These are phyloP conservation scores for Desmodesmus armatus DNA, from an alignment of 139 green algal genomes.

Conservation along the genomic window DNA sequence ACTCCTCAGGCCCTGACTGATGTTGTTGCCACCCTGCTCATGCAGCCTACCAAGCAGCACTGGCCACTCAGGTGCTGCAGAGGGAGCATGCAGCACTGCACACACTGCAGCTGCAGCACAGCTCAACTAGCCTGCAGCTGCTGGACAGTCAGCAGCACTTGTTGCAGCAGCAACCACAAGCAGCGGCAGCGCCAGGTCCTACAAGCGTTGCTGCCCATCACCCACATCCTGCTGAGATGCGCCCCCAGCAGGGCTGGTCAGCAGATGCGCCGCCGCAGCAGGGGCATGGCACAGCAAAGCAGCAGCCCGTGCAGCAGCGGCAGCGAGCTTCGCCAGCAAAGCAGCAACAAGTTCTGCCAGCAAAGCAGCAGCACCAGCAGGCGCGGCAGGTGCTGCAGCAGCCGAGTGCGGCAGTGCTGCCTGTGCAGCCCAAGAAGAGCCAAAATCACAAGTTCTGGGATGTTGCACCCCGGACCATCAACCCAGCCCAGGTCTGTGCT, in stretches of 20 bases:
- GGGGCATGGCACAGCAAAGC: too few species aligned
- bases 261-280: too few species aligned
- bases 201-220: too few species aligned
- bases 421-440: neutral
- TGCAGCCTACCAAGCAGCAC: slow-evolving; percentile 17
- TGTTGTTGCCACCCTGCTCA: neutral
- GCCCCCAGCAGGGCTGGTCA: too few species aligned
- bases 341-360: too few species aligned
- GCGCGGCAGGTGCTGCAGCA: too few species aligned
- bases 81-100: slow-evolving; percentile 26
- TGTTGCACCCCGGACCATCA: neutral
- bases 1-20: neutral
- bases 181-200: too few species aligned
- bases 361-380: neutral
- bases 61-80: slow-evolving; percentile 26
- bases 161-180: neutral
- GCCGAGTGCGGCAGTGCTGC: neutral
- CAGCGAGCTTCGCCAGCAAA: too few species aligned
- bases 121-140: neutral
- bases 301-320: neutral
- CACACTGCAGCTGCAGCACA: neutral
- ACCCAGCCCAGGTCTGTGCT: slow-evolving; percentile 23
- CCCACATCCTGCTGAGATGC: too few species aligned
- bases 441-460: slow-evolving; percentile 34
- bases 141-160: neutral